A percentile compares a stretch with the other conserved stretches of the same genome.
phyloP scores from a whole-genome alignment of 768 basidiomycete species.

The Mycena albidolilacea region DNA sequence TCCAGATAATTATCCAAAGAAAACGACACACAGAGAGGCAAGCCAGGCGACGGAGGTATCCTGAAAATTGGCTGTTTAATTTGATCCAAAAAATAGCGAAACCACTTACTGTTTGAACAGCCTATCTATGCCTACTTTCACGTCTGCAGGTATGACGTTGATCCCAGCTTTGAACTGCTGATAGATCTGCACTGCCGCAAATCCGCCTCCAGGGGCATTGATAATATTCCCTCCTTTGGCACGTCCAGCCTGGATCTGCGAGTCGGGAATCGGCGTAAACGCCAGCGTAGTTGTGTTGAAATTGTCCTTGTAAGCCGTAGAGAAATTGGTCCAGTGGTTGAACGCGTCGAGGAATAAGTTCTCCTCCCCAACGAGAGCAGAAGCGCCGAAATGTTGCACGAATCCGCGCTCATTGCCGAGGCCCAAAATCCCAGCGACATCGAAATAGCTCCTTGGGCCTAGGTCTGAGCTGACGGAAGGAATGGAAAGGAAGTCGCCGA shows the following conservation, averaged over 20 bases:
- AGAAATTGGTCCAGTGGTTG: conserved; percentile 50
- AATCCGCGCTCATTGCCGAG: conserved; percentile 48
- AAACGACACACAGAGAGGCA: conserved; percentile 50
- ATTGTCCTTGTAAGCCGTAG: conserved; percentile 41
- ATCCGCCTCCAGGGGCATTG: conserved; percentile 53
- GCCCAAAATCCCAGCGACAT: conserved; percentile 51
- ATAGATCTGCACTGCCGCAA: conserved; percentile 52
- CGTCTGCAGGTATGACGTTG: conserved; percentile 39
- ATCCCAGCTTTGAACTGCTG: conserved; percentile 44
- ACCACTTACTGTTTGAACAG: conserved; percentile 49
- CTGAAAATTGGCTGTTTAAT: conserved; percentile 38
- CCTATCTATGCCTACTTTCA: conserved; percentile 45
- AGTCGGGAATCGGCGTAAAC: conserved; percentile 55
- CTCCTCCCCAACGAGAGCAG: conserved; percentile 51
- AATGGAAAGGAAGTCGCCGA: conserved; percentile 58
- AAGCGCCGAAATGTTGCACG: conserved; percentile 55
- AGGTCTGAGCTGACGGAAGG: conserved; percentile 47
- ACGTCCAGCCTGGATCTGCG: conserved; percentile 52
- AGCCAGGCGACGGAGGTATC: conserved; percentile 53
- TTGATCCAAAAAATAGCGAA: conserved; percentile 5
- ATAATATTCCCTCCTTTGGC: conserved; percentile 56
- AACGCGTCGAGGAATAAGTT: conserved; percentile 51
- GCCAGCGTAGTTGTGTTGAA: conserved; percentile 49
- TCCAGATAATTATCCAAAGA: neutral
- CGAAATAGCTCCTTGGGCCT: conserved; percentile 53